Conservation (phyloP, 2,329 filamentous ascomycete genomes). For the Penicillium sp. region DNA sequence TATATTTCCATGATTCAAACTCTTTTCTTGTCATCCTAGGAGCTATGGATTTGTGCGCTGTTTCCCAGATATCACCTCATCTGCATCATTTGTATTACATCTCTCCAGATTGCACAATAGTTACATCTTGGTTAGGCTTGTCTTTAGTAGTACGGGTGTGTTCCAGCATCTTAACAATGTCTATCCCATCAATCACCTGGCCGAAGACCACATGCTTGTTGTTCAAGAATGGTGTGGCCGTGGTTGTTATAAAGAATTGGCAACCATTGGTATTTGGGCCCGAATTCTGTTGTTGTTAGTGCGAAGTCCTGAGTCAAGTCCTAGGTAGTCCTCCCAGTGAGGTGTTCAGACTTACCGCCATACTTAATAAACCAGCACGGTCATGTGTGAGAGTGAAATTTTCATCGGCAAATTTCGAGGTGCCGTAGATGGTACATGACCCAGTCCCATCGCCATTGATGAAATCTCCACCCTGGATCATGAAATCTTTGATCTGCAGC, state of each 20-base stretch:
- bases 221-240: conserved; percentile 81
- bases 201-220: conserved; percentile 96
- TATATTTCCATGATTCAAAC: neutral
- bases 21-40: neutral
- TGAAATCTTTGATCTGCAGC: conserved; percentile 83
- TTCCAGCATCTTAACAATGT: conserved; percentile 90
- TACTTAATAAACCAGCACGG: conserved; percentile 75
- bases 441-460: conserved; percentile 90
- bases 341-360: conserved; percentile 67
- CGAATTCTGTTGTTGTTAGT: conserved; percentile 61
- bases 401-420: conserved; percentile 81
- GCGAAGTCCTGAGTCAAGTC: no score
- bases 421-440: conserved; percentile 82
- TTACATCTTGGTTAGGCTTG: conserved; percentile 78
- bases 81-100: conserved; percentile 59
- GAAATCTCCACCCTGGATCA: conserved; percentile 97
- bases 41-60: neutral
- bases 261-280: conserved; percentile 90
- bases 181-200: conserved; percentile 83
- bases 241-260: conserved; percentile 97
- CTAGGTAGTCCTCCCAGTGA: neutral
- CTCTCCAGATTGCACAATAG: conserved; percentile 84
- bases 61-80: neutral
- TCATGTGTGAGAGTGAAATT: conserved; percentile 82
- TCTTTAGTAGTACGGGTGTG: conserved; percentile 82